phyloP scores from a whole-genome alignment of 129 eudicot genomes.

The Flaveria bidentis region DNA sequence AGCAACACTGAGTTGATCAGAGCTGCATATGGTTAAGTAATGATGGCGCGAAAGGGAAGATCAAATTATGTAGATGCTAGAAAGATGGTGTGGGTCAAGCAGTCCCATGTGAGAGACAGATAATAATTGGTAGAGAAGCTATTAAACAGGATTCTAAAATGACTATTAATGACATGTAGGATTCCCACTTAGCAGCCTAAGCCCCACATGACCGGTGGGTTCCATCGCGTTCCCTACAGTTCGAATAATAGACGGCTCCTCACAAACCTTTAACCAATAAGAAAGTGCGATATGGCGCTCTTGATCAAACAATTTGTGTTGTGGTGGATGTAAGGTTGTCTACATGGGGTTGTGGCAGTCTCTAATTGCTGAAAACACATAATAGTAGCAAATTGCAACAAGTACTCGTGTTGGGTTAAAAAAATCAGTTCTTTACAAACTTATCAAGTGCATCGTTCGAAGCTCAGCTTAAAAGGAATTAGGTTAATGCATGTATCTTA shows the following conservation, averaged over 20 bases:
- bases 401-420: conserved; percentile 20
- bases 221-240: conserved; percentile 21
- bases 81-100: conserved; percentile 50
- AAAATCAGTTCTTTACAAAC: conserved; percentile 7
- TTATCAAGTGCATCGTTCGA: neutral
- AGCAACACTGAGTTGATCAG: neutral
- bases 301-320: conserved; percentile 23
- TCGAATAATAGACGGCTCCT: conserved; percentile 23
- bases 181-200: conserved; percentile 40
- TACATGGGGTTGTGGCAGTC: conserved; percentile 24
- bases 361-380: conserved; percentile 15
- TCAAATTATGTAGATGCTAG: conserved; percentile 20
- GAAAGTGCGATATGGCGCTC: conserved; percentile 32
- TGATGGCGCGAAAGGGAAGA: conserved; percentile 32
- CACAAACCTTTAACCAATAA: conserved; percentile 28
- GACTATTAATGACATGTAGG: conserved; percentile 52
- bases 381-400: conserved; percentile 20
- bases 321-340: conserved; percentile 19
- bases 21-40: conserved; percentile 22
- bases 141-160: conserved; percentile 61
- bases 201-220: conserved; percentile 45
- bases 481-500: neutral
- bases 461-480: neutral
- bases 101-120: conserved; percentile 73
- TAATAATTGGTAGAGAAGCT: conserved; percentile 75